Percentiles rank a stretch among this genome's conserved stretches.
Evolutionary conservation across 305 asterid genomes (phyloP).

Genomic region (Rubia occidens): DNA sequence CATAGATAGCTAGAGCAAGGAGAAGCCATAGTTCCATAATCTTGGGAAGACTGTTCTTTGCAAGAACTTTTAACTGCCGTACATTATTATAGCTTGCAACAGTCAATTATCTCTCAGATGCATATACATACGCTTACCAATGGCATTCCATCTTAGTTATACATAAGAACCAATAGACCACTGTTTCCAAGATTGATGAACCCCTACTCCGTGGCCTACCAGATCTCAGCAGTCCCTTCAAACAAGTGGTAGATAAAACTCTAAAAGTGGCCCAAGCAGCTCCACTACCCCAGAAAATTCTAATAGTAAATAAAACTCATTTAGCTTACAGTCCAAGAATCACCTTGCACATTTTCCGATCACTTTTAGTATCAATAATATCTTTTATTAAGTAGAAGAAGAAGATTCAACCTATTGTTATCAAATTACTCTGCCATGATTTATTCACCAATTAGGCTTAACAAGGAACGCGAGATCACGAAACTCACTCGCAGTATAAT

Average conservation of each 20-base stretch:
- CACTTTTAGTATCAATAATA: background rate
- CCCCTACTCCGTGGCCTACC: background rate
- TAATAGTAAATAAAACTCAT: background rate
- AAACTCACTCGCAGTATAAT: background rate
- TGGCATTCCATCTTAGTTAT: background rate
- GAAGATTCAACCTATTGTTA: background rate
- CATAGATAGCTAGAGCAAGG: background rate
- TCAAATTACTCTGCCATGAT: background rate
- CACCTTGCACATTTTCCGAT: background rate
- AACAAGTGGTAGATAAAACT: background rate
- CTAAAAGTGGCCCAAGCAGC: background rate
- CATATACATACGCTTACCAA: background rate
- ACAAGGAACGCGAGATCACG: background rate
- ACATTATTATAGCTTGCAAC: background rate
- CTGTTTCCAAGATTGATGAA: background rate
- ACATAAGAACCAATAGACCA: background rate
- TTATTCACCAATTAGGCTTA: background rate
- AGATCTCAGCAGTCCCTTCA: background rate
- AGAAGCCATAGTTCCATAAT: background rate
- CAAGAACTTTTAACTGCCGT: background rate
- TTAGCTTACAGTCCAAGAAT: background rate
- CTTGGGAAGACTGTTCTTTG: background rate
- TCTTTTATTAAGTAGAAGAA: background rate
- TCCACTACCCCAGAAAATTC: background rate
- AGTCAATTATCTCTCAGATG: background rate